Evolutionary conservation across 78 protist genomes (phyloP).

Genomic region (Chrysochromulina tobinii): DNA sequence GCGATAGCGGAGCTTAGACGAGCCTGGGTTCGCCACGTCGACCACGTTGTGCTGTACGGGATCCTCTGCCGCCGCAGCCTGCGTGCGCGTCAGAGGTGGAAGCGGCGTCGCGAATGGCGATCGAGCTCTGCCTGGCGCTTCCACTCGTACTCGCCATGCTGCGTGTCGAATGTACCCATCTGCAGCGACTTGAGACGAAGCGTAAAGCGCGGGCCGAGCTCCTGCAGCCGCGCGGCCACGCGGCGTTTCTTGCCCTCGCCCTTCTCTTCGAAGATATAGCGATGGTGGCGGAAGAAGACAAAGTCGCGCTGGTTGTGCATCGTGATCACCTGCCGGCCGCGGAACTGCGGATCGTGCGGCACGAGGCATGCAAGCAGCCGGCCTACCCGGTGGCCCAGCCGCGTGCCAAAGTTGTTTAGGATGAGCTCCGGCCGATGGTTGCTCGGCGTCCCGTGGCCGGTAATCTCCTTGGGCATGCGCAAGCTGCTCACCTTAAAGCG

Average conservation of each 20-base stretch:
- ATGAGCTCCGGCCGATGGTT: slow-evolving; percentile 86
- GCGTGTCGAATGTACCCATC: slow-evolving; percentile 90
- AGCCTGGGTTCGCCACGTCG: too few relatives aligned
- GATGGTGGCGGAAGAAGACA: slow-evolving; percentile 94
- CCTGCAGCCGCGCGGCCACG: slow-evolving; percentile 60
- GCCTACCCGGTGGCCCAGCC: slow-evolving; percentile 88
- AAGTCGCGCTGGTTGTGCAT: slow-evolving; percentile 98
- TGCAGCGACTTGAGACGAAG: slow-evolving; percentile 88
- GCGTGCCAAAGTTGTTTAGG: slow-evolving; percentile 90
- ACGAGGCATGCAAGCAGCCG: slow-evolving; percentile 86
- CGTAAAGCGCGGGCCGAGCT: slow-evolving; percentile 97
- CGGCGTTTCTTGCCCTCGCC: slow-evolving; percentile 53
- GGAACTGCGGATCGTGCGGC: slow-evolving; percentile 84
- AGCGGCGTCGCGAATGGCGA: not conserved
- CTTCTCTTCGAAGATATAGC: slow-evolving; percentile 67
- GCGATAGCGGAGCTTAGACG: too few relatives aligned
- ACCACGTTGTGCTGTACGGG: too few relatives aligned
- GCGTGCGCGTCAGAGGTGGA: not conserved
- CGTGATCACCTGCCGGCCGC: slow-evolving; percentile 91
- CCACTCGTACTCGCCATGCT: slow-evolving; percentile 89
- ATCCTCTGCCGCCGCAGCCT: too few relatives aligned
- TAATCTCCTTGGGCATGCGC: slow-evolving; percentile 60
- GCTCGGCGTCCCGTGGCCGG: slow-evolving; percentile 13
- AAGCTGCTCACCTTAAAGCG: slow-evolving; percentile 70
- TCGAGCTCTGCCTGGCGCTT: slow-evolving; percentile 45